Percentiles rank a stretch among this genome's conserved stretches.
Evolutionary conservation across 371 early-diverging fungal species (phyloP).

Genomic region (Dichotomocladium elegans): DNA sequence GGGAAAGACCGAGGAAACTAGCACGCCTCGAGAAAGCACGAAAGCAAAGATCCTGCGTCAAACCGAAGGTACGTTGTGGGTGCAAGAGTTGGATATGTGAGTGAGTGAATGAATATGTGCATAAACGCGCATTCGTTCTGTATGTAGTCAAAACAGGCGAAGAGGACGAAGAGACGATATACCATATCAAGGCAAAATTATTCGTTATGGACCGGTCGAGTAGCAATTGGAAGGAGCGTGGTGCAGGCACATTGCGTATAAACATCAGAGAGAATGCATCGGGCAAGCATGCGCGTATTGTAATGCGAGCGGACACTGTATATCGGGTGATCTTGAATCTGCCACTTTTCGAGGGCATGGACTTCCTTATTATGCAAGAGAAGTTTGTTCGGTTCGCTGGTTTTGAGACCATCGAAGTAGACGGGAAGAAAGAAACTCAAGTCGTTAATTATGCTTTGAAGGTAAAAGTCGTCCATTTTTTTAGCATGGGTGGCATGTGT

Average conservation of each 20-base stretch:
- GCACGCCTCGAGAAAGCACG: slow-evolving; percentile 6
- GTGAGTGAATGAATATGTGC: neutral
- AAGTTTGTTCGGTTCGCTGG: slow-evolving; percentile 55
- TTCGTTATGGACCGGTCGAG: slow-evolving; percentile 30
- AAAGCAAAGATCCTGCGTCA: slow-evolving; percentile 24
- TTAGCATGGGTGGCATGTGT: neutral
- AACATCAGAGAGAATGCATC: slow-evolving; percentile 23
- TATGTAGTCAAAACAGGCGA: slow-evolving; percentile 43
- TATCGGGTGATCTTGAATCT: slow-evolving; percentile 57
- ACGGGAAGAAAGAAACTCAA: slow-evolving; percentile 22
- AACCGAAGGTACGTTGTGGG: slow-evolving; percentile 15
- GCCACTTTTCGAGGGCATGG: slow-evolving; percentile 51
- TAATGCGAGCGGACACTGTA: slow-evolving; percentile 65
- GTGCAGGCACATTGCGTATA: slow-evolving; percentile 41
- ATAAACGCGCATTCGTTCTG: neutral
- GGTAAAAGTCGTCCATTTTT: slow-evolving; percentile 1
- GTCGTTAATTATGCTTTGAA: slow-evolving; percentile 47
- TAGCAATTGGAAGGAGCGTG: slow-evolving; percentile 47
- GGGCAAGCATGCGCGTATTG: slow-evolving; percentile 31
- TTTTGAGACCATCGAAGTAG: slow-evolving; percentile 33
- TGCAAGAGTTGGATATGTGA: no score
- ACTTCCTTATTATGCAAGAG: slow-evolving; percentile 49
- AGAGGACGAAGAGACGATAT: slow-evolving; percentile 45
- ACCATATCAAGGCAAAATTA: slow-evolving; percentile 44
- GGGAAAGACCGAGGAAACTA: neutral